Evolutionary conservation across 2,329 filamentous ascomycete genomes (phyloP).

Genomic region (Stachybotrys elegans): DNA sequence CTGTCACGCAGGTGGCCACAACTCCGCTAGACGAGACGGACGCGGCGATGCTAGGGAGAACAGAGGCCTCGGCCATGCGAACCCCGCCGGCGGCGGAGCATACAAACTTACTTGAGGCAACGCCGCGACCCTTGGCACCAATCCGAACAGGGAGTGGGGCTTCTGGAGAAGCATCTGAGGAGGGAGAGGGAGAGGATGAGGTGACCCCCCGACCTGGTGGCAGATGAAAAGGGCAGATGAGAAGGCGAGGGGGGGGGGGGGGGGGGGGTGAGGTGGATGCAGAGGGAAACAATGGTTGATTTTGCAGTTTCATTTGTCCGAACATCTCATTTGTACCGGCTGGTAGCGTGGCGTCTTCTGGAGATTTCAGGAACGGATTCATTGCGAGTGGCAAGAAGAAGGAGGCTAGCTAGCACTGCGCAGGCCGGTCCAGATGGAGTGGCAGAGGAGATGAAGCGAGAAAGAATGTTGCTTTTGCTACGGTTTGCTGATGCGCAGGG

Average conservation of each 20-base stretch:
- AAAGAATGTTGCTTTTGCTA: too few relatives aligned
- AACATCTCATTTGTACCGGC: constrained; percentile 7
- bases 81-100: constrained; percentile 20
- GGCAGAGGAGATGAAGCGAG: too few relatives aligned
- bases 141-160: constrained; percentile 8
- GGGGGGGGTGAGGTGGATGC: neutral
- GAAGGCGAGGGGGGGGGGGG: too few relatives aligned
- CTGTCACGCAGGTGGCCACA: constrained; percentile 45
- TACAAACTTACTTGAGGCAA: too few relatives aligned
- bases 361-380: too few relatives aligned
- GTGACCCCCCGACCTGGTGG: constrained; percentile 33
- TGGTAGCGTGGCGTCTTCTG: constrained; percentile 10
- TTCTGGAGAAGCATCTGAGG: neutral
- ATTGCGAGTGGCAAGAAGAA: too few relatives aligned
- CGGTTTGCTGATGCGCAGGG: too few relatives aligned
- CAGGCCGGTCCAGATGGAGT: too few relatives aligned
- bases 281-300: constrained; percentile 11
- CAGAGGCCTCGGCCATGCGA: constrained; percentile 7
- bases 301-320: constrained; percentile 8
- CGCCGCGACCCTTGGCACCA: constrained; percentile 32
- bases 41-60: constrained; percentile 21
- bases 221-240: constrained; percentile 18
- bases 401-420: too few relatives aligned
- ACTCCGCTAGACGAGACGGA: constrained; percentile 41
- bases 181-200: constrained; percentile 24